A percentile compares a stretch with the other conserved stretches of the same genome.
phyloP scores from a whole-genome alignment of 345 rosid genomes.

The Pistacia vera region DNA sequence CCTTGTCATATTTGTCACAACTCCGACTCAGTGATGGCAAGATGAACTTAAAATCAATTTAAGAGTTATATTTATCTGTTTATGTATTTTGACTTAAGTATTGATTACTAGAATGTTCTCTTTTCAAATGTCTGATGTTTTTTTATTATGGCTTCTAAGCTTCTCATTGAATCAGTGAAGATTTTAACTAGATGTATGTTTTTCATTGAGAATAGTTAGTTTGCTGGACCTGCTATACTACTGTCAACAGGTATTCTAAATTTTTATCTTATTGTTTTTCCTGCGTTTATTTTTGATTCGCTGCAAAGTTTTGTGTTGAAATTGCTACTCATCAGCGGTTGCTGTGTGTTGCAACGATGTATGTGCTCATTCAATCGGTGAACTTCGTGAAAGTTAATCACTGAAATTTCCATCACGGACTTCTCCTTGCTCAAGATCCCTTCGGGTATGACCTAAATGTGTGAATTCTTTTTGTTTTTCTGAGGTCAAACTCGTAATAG shows the following conservation, averaged over 20 bases:
- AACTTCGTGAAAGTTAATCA: conserved; percentile 47
- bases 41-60: neutral
- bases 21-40: neutral
- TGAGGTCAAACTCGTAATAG: neutral
- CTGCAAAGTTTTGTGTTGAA: conserved; percentile 56
- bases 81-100: neutral
- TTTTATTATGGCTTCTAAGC: neutral
- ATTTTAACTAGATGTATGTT: neutral
- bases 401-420: conserved; percentile 53
- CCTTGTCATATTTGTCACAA: neutral
- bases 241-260: neutral
- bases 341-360: conserved; percentile 75
- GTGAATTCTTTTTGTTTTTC: neutral
- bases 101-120: neutral
- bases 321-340: conserved; percentile 81
- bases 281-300: conserved; percentile 66
- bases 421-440: conserved; percentile 71
- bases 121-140: neutral
- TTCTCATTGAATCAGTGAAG: neutral
- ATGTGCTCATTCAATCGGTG: conserved; percentile 53
- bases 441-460: conserved; percentile 49
- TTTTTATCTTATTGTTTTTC: neutral
- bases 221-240: conserved; percentile 2
- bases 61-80: neutral
- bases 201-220: neutral